Conservation (phyloP, 208 protist species). For the Phytomonas francai region DNA sequence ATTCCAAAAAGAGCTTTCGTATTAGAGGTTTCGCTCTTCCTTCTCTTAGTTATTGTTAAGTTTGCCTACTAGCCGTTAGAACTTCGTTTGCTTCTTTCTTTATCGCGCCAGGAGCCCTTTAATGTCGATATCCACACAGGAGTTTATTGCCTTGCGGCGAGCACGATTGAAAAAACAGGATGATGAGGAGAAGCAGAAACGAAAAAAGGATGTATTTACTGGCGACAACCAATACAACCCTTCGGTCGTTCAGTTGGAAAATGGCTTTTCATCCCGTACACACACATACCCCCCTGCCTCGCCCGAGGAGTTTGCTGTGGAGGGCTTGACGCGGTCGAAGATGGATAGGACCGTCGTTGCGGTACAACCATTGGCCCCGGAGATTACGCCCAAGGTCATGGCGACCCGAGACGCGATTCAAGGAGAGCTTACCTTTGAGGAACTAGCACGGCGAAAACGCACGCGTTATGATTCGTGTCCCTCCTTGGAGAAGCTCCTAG, state of each 20-base stretch:
- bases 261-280: neutral
- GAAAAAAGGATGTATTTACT: neutral
- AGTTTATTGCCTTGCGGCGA: constrained; percentile 81
- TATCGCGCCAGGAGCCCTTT: constrained; percentile 4
- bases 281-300: neutral
- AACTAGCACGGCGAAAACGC: constrained; percentile 79
- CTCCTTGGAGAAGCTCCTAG: constrained; percentile 60
- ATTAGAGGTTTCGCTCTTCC: neutral
- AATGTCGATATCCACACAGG: constrained; percentile 84
- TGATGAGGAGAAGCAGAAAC: constrained; percentile 14
- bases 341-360: neutral
- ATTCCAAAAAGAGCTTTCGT: neutral
- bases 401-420: constrained; percentile 44
- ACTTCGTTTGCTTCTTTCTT: constrained; percentile 12
- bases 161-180: constrained; percentile 45
- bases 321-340: neutral
- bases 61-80: neutral
- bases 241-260: neutral
- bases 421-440: constrained; percentile 75
- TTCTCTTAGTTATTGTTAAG: neutral
- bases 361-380: neutral
- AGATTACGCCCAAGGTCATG: constrained; percentile 89
- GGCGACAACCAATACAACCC: neutral
- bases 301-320: neutral
- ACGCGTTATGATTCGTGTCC: constrained; percentile 43